Base-by-base conservation (phyloP, 768 basidiomycete genomes). In the Leccinellum rugosiceps region DNA sequence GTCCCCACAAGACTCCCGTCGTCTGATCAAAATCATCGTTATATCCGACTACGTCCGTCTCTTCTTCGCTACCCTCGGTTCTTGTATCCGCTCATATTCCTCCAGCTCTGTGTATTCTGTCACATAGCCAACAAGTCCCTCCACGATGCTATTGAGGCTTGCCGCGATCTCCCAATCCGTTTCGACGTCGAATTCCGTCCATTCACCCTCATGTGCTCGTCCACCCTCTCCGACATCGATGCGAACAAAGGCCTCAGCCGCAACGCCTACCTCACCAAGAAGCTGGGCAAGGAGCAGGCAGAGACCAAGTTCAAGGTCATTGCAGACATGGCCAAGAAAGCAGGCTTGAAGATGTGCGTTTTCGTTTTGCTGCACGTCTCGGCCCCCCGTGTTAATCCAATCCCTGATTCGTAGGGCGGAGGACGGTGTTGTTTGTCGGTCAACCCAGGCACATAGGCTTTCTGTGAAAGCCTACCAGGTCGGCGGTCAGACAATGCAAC, bases 381-480 rank as follows among this genome's bases (percentile, higher is more conserved):
- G 41, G 10, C 41, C 6, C 9, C n/a, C 47, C 23, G 19, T 49
- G 13, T 21, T 41, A 17, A 58, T 6, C 11, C 43, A 25, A 43
- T 35, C 21, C 25, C 32, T 48, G 49, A 2, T 45, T 23, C 28
- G 2, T 30, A 80, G 79, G 54, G 60, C 64, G 7, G 74, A 73
- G 53, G 76, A 76, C 30, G 76, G 77, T 2, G 58, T 65, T 21
- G 59, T 82, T 15, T 71, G 73, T 30, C 75, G 73, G 44, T 77
- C 81, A 26, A 75, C 61, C 19, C 66, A 73, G 15, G 75, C 75
- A 3, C 81, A 83, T 58, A 70, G 82, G 28, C 71, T 83, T 23
- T 61, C 81, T 9, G 72, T 71, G 34, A 75, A 77, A 50, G 78
- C 80, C 10, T 78, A 74, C 55, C 67, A 75, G 56, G 64, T 73